Base-by-base conservation (phyloP, 2,329 filamentous ascomycete species). In the Paraphoma chrysanthemicola region DNA sequence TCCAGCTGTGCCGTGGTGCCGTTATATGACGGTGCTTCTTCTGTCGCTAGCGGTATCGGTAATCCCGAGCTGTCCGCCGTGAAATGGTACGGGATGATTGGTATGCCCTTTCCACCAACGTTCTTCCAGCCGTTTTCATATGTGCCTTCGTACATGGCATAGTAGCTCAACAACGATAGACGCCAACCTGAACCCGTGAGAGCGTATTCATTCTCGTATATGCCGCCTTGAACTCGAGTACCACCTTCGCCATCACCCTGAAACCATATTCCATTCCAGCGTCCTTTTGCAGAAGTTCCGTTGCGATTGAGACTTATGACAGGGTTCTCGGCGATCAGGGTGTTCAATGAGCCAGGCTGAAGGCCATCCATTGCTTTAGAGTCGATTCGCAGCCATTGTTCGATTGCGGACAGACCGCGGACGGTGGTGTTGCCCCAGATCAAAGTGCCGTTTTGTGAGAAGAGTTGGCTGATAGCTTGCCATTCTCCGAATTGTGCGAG, bases 261-360 rank as follows among this genome's bases (percentile, higher is more conserved):
- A 28, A 69, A 71, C 16, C 63, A 49, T 12, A 69, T 48, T 6
- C 65, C 65, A 39, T 68, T 69, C 68, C 68, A 71, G 16, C 68
- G 57, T 2, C 49, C 65, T 48, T 69, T 68, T 5, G 63, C 68
- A 10, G 23, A 54, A 12, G 47, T 55, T 4, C 66, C 65, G 51
- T 69, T 57, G 1, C 29, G 58, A 6, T 58, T 60, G 6, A 71
- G 52, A 44, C 51, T 67, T 4, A 69, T 53, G 6, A 69, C 44
- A 3, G 65, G 66, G 28, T 60, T 71, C 47, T 71, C 66, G 2
- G 57, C 54, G 10, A 69, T 57, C 11, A 64, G 36, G 1, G 64
- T 68, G 41, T 66, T 57, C 4, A 68, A 42, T 0, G 63, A 65
- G 9, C 62, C 64, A 4, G 57, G 60, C 2, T 55, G 8, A 17